Conservation (phyloP, 805 yeast species). For the Cyberlindnera mississippiensis region DNA sequence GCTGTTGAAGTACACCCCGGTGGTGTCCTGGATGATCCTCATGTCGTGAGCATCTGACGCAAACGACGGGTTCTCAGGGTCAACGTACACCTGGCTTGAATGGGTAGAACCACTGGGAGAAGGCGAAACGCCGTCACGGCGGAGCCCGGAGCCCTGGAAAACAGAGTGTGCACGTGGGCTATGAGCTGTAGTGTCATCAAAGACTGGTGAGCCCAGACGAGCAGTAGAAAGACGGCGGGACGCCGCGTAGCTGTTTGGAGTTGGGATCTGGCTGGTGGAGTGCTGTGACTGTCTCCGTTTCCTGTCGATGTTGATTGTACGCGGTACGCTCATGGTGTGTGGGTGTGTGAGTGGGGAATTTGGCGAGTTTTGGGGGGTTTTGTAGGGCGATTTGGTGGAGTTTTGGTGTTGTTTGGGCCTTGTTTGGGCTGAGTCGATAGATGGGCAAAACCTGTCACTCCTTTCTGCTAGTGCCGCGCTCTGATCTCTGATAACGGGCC, state of each 20-base stretch:
- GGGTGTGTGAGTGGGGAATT: neutral
- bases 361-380: neutral
- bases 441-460: too few relatives aligned
- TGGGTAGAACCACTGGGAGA: conserved; percentile 10
- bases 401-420: neutral
- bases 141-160: conserved; percentile 2
- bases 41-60: conserved; percentile 11
- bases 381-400: neutral
- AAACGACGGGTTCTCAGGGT: conserved; percentile 20
- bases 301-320: conserved; percentile 5
- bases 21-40: conserved; percentile 13
- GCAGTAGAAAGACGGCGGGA: conserved; percentile 20
- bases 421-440: too few relatives aligned
- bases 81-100: conserved; percentile 15
- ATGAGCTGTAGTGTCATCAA: conserved; percentile 2
- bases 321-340: conserved; percentile 10
- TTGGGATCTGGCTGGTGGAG: conserved; percentile 6
- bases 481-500: neutral
- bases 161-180: conserved; percentile 8
- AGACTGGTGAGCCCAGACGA: conserved; percentile 17
- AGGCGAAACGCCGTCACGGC: conserved; percentile 5
- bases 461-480: too few relatives aligned
- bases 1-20: conserved; percentile 17
- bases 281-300: conserved; percentile 10
- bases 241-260: conserved; percentile 8